Percentiles rank a stretch among this genome's conserved stretches.
Conservation (phyloP, 371 early-diverging fungal species). For the Mortierella sp. region DNA sequence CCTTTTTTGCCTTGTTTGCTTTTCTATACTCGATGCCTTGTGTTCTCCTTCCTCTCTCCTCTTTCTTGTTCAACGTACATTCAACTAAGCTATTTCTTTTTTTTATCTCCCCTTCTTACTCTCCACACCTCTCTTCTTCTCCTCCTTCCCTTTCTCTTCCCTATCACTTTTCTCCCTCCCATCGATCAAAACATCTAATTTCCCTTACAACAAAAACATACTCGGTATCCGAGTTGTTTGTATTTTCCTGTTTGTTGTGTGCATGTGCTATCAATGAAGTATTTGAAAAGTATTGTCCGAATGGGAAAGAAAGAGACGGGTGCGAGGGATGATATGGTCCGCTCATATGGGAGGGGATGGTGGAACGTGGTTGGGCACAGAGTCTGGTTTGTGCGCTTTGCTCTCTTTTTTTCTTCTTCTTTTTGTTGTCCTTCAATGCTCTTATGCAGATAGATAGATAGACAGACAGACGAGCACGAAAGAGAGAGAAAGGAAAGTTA, state of each 20-base stretch:
- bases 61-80: background rate
- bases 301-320: background rate
- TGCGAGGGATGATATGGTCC: background rate
- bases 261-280: background rate
- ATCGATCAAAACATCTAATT: background rate
- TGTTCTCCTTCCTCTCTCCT: background rate
- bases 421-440: background rate
- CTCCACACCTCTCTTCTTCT: background rate
- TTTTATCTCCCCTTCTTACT: background rate
- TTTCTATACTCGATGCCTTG: background rate
- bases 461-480: background rate
- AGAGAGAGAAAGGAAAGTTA: background rate
- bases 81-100: background rate
- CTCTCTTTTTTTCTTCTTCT: background rate
- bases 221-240: background rate
- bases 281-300: slow-evolving; percentile 12
- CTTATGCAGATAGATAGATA: background rate
- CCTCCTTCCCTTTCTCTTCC: background rate
- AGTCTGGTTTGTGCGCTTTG: slow-evolving; percentile 13
- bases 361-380: slow-evolving; percentile 13
- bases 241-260: slow-evolving; percentile 1
- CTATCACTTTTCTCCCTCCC: background rate
- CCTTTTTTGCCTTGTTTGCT: background rate
- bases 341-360: too few species aligned
- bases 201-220: too few species aligned